These are phyloP conservation scores for Lactarius deliciosus DNA, from an alignment of 768 basidiomycete species.

Conservation along the genomic window DNA sequence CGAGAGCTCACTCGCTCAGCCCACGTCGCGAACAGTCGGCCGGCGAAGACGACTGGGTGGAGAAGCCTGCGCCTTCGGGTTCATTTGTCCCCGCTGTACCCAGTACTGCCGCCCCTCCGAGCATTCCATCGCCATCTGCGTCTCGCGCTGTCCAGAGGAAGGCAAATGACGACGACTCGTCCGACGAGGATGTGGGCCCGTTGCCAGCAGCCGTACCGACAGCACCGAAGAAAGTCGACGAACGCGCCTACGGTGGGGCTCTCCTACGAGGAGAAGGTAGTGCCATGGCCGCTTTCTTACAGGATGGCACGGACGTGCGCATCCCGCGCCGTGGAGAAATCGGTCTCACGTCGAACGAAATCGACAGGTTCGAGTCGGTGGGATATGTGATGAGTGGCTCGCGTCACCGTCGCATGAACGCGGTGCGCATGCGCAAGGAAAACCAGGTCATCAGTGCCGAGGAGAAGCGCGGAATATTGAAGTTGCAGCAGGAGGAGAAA, in stretches of 20 bases:
- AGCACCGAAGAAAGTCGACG: constrained; percentile 56
- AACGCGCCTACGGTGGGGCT: constrained; percentile 85
- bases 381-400: constrained; percentile 99
- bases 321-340: constrained; percentile 99
- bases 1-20: constrained; percentile 23
- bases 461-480: constrained; percentile 95
- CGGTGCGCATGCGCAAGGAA: constrained; percentile 97
- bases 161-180: constrained; percentile 15
- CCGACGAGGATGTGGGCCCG: constrained; percentile 73
- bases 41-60: constrained; percentile 67
- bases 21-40: constrained; percentile 30
- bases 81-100: constrained; percentile 34
- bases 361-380: constrained; percentile 80
- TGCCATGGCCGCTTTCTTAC: constrained; percentile 96
- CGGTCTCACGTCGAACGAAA: constrained; percentile 84
- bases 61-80: constrained; percentile 45
- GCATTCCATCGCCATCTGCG: constrained; percentile 9
- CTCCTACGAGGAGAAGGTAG: constrained; percentile 93
- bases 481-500: constrained; percentile 92
- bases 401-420: constrained; percentile 95
- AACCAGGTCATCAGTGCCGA: constrained; percentile 99
- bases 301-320: constrained; percentile 75
- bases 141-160: not conserved
- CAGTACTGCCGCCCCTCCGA: constrained; percentile 27
- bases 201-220: constrained; percentile 52